Evolutionary conservation across 306 rosid genomes (phyloP).

Genomic region (Chamaecrista fasciculata): DNA sequence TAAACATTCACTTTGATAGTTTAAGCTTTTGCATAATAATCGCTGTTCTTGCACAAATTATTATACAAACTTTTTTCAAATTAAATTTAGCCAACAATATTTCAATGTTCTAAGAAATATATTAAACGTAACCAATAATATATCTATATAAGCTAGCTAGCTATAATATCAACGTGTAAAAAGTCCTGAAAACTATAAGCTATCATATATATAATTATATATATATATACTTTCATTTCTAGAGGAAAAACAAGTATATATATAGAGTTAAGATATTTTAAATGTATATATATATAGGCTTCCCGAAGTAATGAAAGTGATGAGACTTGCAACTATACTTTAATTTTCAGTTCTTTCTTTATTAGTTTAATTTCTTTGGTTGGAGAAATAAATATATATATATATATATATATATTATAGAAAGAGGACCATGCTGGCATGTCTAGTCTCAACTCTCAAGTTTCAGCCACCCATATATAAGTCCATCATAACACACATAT

Average conservation of each 20-base stretch:
- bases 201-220: neutral
- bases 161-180: neutral
- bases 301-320: no score
- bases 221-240: neutral
- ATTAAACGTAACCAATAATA: no score
- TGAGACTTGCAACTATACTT: no score
- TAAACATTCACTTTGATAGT: no score
- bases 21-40: no score
- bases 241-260: neutral
- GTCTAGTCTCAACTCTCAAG: neutral
- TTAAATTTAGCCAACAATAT: neutral
- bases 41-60: no score
- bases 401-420: neutral
- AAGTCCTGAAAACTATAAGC: neutral
- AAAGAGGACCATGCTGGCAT: conserved; percentile 1
- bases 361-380: neutral
- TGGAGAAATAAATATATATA: no score
- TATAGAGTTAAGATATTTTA: no score
- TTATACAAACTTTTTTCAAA: no score
- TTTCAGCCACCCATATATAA: neutral
- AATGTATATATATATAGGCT: neutral
- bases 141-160: no score
- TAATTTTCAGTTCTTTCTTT: no score
- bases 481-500: neutral
- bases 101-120: no score